phyloP scores from a whole-genome alignment of 2,329 filamentous ascomycete genomes.

The Sarocladium strictum region DNA sequence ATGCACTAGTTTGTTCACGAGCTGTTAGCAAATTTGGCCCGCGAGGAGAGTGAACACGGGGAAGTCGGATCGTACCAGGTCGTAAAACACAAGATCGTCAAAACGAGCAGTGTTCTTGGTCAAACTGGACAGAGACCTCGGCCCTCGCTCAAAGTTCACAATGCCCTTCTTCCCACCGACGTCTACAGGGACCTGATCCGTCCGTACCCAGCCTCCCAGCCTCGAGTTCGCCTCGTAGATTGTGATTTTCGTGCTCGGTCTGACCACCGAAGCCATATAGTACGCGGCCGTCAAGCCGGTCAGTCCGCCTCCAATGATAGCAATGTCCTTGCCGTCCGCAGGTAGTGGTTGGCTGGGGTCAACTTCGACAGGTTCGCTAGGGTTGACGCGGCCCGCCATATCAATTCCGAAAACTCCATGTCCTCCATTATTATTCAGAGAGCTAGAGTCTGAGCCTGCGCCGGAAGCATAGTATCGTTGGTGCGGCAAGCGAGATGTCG shows the following conservation, averaged over 20 bases:
- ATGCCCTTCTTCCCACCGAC: slow-evolving; percentile 46
- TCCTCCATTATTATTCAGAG: neutral
- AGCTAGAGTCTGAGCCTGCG: neutral
- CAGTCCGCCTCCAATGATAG: slow-evolving; percentile 74
- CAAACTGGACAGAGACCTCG: slow-evolving; percentile 62
- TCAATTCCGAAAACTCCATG: neutral
- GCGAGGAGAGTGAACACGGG: neutral
- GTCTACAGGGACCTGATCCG: slow-evolving; percentile 52
- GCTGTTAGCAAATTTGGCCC: neutral
- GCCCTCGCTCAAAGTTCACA: slow-evolving; percentile 77
- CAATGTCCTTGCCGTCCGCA: slow-evolving; percentile 38
- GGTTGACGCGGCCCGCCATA: neutral
- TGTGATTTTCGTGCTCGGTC: slow-evolving; percentile 61
- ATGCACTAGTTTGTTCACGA: slow-evolving; percentile 20
- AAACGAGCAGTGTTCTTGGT: slow-evolving; percentile 33
- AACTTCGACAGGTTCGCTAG: neutral
- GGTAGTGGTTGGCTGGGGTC: slow-evolving; percentile 10
- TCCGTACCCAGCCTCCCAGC: slow-evolving; percentile 80
- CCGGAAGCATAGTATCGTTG: neutral
- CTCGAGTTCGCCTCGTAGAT: slow-evolving; percentile 68
- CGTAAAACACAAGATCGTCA: slow-evolving; percentile 61
- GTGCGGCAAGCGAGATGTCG: neutral
- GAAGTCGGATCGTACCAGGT: slow-evolving; percentile 48
- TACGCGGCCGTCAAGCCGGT: slow-evolving; percentile 76
- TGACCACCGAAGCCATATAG: slow-evolving; percentile 65